A percentile compares a stretch with the other conserved stretches of the same genome.
phyloP scores from a whole-genome alignment of 495 filamentous ascomycete species.

The Penicillium soppii region DNA sequence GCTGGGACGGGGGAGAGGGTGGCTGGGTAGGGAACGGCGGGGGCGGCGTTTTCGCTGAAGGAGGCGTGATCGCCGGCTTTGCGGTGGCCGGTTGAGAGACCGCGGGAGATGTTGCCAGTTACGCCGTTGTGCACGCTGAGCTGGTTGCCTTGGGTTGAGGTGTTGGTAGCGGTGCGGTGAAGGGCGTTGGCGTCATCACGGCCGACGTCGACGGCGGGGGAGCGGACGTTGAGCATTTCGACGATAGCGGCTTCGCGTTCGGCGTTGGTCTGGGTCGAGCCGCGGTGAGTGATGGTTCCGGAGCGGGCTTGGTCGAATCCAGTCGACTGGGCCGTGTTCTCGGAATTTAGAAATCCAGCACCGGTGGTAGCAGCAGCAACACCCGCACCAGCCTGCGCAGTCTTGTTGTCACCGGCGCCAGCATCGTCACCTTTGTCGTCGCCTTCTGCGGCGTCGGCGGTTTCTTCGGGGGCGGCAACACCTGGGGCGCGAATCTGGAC shows the following conservation, averaged over 20 bases:
- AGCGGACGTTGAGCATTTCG: conserved; percentile 43
- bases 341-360: conserved; percentile 22
- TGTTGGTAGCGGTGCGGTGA: conserved; percentile 28
- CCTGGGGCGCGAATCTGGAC: conserved; percentile 85
- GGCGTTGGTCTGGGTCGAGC: conserved; percentile 22
- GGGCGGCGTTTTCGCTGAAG: conserved; percentile 7
- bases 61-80: conserved; percentile 29
- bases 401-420: conserved; percentile 6
- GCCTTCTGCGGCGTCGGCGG: conserved; percentile 57
- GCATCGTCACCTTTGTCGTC: conserved; percentile 49
- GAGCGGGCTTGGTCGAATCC: conserved; percentile 34
- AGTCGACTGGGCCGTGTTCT: conserved; percentile 29
- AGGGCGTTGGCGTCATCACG: conserved; percentile 26
- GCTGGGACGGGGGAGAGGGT: conserved; percentile 20
- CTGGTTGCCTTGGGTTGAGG: conserved; percentile 24
- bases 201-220: conserved; percentile 36
- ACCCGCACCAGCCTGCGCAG: conserved; percentile 6
- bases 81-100: conserved; percentile 41
- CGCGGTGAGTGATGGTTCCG: conserved; percentile 33
- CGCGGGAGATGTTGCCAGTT: conserved; percentile 29
- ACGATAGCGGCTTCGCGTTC: conserved; percentile 43
- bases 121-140: conserved; percentile 22
- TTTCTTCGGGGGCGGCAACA: conserved; percentile 64
- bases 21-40: not conserved
- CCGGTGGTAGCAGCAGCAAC: conserved; percentile 12